Percentiles rank a stretch among this genome's conserved stretches.
These are phyloP conservation scores for Pneumocystis wakefieldiae DNA, from an alignment of 1,139 yeast genomes.

Conservation along the genomic window DNA sequence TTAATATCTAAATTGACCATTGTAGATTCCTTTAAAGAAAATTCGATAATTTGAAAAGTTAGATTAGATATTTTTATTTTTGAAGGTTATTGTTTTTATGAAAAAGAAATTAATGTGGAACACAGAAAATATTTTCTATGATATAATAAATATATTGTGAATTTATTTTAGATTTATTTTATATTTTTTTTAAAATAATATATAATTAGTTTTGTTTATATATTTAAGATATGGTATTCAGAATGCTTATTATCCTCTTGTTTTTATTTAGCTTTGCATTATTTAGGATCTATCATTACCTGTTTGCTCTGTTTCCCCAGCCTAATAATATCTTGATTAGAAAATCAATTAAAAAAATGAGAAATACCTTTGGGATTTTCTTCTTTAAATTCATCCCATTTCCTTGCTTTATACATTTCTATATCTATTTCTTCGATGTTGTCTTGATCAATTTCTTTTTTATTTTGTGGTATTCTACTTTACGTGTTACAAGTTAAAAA, in stretches of 20 bases:
- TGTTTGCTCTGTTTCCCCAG: background rate
- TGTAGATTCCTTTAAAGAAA: background rate
- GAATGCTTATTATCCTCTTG: background rate
- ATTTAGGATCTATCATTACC: background rate
- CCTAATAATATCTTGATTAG: background rate
- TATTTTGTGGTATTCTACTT: constrained; percentile 10
- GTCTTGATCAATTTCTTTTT: constrained; percentile 34
- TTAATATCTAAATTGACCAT: constrained; percentile 59
- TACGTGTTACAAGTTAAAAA: background rate
- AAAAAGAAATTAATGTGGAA: no score
- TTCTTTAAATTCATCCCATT: constrained; percentile 90
- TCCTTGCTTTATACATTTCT: constrained; percentile 51
- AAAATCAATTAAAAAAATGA: background rate
- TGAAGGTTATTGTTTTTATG: background rate
- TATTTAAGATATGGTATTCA: background rate
- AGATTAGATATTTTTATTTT: background rate
- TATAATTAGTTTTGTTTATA: background rate
- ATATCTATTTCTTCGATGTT: constrained; percentile 34
- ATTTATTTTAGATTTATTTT: background rate
- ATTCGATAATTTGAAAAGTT: background rate
- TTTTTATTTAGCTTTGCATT: background rate
- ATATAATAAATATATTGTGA: no score
- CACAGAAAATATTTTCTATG: no score
- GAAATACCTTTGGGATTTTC: constrained; percentile 41
- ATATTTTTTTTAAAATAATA: background rate